Base-by-base conservation (phyloP, 2,329 filamentous ascomycete species). In the Tolypocladium cylindrosporum region DNA sequence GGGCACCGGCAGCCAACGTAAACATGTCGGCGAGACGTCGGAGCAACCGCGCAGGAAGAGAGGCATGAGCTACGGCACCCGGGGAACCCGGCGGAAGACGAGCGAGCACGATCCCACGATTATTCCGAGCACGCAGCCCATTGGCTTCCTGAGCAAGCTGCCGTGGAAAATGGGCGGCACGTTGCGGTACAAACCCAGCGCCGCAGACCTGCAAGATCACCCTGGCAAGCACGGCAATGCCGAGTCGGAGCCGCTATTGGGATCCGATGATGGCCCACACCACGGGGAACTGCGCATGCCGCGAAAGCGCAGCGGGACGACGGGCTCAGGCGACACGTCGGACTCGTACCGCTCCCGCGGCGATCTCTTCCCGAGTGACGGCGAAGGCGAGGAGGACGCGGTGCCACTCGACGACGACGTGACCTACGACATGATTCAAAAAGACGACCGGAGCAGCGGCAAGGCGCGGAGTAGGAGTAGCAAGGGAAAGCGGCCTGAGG, bases 321-420 rank as follows among this genome's bases (percentile, higher is more conserved):
- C 85, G 16, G 87, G 84, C 5, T 96, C 91, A 14, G 87, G 88
- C 45, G 87, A 87, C 62, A 96, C 92, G 1, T 88, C 85, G 36
- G 91, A 93, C 69, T 96, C 92, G 7, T 85, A 89, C 62, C 88
- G 92, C 66, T 96, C 91, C 13, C 80, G 93, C 53, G 91, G 91
- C 2, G 93, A 97, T 72, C 77, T 97, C 14, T 94, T 97, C 64
- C 91, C 91, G 0, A 96, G 91, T 66, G 91, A 96, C 61, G 84
- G 81, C 53, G 84, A 87, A 66, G 91, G 92, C 56, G 91, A 95
- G 62, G 92, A 96, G 70, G 93, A 97, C 72, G 93, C 93, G 1
- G 84, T 96, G n/a, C 90, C 91, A 14, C 75, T 97, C 21, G 90
- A 93, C 65, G 93, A 97, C 68, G 92, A 97, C 67, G 95, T 97